These are phyloP conservation scores for Sporothrix protearum DNA, from an alignment of 2,329 filamentous ascomycete species.

Conservation along the genomic window DNA sequence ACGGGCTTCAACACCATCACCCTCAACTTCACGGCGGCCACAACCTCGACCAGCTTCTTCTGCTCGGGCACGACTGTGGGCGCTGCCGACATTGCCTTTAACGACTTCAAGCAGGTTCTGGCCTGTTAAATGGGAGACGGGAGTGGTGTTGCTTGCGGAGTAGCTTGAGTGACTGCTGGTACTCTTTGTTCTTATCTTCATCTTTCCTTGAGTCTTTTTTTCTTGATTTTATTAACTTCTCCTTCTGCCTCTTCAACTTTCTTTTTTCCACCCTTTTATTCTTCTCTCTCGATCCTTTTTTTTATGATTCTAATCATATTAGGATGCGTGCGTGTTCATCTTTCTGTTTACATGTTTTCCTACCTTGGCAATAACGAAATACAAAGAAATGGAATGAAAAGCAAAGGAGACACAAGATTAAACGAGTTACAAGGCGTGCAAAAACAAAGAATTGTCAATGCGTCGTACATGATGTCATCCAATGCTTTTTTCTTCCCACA, in stretches of 20 bases:
- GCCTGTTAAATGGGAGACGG: not conserved
- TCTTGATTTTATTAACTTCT: not conserved
- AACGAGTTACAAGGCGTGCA: not conserved
- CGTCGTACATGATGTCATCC: not conserved
- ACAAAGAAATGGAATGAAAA: conserved; percentile 1
- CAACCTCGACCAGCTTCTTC: not conserved
- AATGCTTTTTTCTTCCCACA: not conserved
- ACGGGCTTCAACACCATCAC: not conserved
- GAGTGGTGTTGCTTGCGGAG: not conserved
- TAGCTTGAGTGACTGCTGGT: not conserved
- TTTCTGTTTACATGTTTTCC: not conserved
- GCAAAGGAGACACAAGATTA: conserved; percentile 5
- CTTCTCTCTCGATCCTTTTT: not conserved
- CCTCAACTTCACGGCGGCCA: not conserved
- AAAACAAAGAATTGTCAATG: not conserved
- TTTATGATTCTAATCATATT: not conserved
- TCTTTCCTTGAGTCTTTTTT: not conserved
- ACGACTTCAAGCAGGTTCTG: not conserved
- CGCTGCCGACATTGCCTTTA: not conserved
- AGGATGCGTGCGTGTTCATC: not conserved
- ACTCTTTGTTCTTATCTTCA: not conserved
- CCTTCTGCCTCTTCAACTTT: not conserved
- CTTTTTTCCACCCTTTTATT: not conserved
- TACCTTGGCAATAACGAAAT: not conserved
- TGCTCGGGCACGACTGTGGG: not conserved